Evolutionary conservation across 2,329 filamentous ascomycete genomes (phyloP), one percentile per base, ranked within the genome.

Genomic region (Penicillium digitatum): DNA sequence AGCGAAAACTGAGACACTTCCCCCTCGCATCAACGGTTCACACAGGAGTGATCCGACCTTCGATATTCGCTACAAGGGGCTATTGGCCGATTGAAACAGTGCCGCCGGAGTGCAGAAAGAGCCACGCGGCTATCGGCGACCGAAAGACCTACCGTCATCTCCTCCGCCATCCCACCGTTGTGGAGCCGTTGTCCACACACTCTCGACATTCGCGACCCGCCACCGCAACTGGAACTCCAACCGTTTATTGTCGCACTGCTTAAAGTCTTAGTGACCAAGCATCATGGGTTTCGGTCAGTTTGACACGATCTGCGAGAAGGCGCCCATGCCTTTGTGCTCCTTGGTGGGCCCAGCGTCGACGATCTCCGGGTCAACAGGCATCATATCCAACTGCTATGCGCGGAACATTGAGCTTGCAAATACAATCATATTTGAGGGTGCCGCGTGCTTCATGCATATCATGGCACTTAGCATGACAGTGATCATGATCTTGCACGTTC

Each of bases 361-460:
- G 43, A 83, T 87, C 66, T 85, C 85, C 29, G 84, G 90, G 62
- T 81, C 83, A 54, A 82, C 87, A 12, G 89, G 91, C 64, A 94
- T 96, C 62, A 87, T 96, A 72, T 86, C 94, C 54, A 84, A 86
- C 69, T 99, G 94, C 80, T 97, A 93, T 77, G 89, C 94, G 56
- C 87, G 94, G 56, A 95, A 94, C 68, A 93, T 99, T 74, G 92
- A 96, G 75, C 76, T 97, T 63, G 94, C 92, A 64, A 99, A 99
- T 78, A 99, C 94, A 38, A 93, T 97, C 77, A 99, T 99, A 69
- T 99, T 99, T 73, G 87, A 97, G 76, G 90, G 87, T 69, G 94
- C 92, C 27, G 86, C 91, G 22, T 90, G 89, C 59, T 91, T 93
- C 69, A 89, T 94, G 77, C 94, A 99, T 75, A 97, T 99, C 63